A percentile compares a stretch with the other conserved stretches of the same genome.
phyloP scores from a whole-genome alignment of 164 flowering plant genomes.

The Liquidambar formosana region DNA sequence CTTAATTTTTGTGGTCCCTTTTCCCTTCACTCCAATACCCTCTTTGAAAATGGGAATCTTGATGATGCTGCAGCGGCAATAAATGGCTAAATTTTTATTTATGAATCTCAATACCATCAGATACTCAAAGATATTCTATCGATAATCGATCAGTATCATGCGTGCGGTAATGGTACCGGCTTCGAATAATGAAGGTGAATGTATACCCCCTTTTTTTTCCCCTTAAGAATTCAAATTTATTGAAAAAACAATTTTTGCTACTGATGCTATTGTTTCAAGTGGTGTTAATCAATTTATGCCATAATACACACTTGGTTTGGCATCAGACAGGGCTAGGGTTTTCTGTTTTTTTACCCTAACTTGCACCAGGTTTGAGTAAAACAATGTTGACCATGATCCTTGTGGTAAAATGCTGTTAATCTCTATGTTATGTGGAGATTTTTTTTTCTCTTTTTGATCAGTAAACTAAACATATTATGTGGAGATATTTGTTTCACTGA shows the following conservation, averaged over 20 bases:
- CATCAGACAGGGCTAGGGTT: constrained; percentile 12
- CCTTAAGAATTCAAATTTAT: background rate
- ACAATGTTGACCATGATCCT: background rate
- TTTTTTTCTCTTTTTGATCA: background rate
- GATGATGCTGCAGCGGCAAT: constrained; percentile 73
- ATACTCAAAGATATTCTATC: background rate
- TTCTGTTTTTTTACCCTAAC: constrained; percentile 1
- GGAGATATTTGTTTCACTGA: background rate
- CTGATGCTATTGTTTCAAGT: constrained; percentile 1
- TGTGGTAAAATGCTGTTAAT: background rate
- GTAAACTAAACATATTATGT: no score
- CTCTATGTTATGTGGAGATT: background rate
- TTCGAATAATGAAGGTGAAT: constrained; percentile 5
- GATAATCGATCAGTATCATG: no score
- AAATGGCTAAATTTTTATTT: constrained; percentile 30
- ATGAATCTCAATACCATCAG: constrained; percentile 23
- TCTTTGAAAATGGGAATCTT: constrained; percentile 44
- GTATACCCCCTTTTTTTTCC: background rate
- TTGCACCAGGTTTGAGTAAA: background rate
- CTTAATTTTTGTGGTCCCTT: constrained; percentile 13
- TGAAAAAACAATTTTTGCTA: background rate
- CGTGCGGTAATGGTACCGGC: background rate
- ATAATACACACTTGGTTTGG: no score
- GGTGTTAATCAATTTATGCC: background rate
- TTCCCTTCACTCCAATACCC: constrained; percentile 7